Conservation (phyloP, 2,329 filamentous ascomycete genomes). For the Clonostachys byssicola region DNA sequence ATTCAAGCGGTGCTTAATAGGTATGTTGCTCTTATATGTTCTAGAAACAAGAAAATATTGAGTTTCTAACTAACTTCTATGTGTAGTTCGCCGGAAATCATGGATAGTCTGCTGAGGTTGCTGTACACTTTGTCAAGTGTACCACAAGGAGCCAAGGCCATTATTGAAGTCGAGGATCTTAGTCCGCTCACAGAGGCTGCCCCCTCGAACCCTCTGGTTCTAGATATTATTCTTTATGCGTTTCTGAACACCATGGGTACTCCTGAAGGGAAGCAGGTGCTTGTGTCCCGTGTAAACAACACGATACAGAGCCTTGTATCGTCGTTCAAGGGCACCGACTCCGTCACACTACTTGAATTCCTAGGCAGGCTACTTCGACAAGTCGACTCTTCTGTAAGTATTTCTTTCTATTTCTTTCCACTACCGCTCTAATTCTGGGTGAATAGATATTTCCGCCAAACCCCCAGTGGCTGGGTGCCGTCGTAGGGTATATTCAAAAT, state of each 20-base stretch:
- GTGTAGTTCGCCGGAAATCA: conserved; percentile 46
- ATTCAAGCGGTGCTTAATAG: conserved; percentile 49
- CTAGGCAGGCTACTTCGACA: conserved; percentile 47
- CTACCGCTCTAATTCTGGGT: neutral
- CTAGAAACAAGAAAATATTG: neutral
- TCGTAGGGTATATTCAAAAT: conserved; percentile 43
- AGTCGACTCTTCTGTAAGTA: conserved; percentile 40
- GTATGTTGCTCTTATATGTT: conserved; percentile 25
- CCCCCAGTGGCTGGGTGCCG: conserved; percentile 47
- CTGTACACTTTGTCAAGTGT: conserved; percentile 51
- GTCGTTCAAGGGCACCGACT: conserved; percentile 55
- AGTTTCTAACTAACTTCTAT: neutral
- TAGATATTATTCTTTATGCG: conserved; percentile 51
- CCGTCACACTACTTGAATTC: conserved; percentile 54
- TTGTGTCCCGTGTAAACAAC: conserved; percentile 36
- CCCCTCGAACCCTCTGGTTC: conserved; percentile 43
- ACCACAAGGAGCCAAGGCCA: conserved; percentile 40
- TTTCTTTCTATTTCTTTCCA: neutral
- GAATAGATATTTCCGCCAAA: conserved; percentile 39
- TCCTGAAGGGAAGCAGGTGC: conserved; percentile 16
- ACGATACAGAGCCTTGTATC: conserved; percentile 43
- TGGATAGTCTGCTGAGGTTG: conserved; percentile 48
- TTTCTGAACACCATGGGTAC: conserved; percentile 46
- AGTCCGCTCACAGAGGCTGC: conserved; percentile 53
- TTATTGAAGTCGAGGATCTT: conserved; percentile 46